Base-by-base conservation (phyloP, 2,329 filamentous ascomycete genomes). In the Aspergillus awamori region DNA sequence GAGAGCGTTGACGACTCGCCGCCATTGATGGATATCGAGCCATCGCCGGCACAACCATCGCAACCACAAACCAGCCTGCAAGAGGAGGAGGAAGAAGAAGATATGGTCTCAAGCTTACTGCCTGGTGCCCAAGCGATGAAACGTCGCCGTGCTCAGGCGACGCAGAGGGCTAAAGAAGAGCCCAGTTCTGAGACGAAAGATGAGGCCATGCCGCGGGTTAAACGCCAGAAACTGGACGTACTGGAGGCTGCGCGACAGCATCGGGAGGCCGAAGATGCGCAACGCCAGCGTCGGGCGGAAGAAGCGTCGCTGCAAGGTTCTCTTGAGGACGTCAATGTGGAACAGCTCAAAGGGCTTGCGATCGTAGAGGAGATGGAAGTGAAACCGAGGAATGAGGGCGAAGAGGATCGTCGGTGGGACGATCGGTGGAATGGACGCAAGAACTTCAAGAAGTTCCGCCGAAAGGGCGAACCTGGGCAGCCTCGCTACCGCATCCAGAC, bases 341-440 rank as follows among this genome's bases (percentile, higher is more conserved):
- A 87, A 1, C 85, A 89, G 45, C 88, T 97, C 63, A 87, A 88
- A 26, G 86, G 88, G 13, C 80, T 96, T 2, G 89, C 90, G 3
- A 86, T 93, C 15, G 84, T 96, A 1, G 91, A 95, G 70, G 85
- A 89, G 64, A 91, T 96, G 77, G 83, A 89, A 8, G 73, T 97
- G 0, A 83, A 24, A 59, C 70, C 64, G 66, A 70, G 69, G 70
- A 45, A 63, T 57, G 63, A 64, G 67, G 66, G 69, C 69, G 69
- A 55, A 63, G 75, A 75, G 36, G 77, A 83, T 17, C 86, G 88
- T 5, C 84, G 91, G 43, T 97, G 94, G 93, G 86, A 97, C 66
- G 87, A 92, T 0, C 84, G 83, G 41, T 99, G 95, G 95, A 96
- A 97, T 72, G 95, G 94, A 0, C 85, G 94, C 47, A 94, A 92